Base-by-base conservation (phyloP, 805 yeast genomes). In the Candida berthetii region DNA sequence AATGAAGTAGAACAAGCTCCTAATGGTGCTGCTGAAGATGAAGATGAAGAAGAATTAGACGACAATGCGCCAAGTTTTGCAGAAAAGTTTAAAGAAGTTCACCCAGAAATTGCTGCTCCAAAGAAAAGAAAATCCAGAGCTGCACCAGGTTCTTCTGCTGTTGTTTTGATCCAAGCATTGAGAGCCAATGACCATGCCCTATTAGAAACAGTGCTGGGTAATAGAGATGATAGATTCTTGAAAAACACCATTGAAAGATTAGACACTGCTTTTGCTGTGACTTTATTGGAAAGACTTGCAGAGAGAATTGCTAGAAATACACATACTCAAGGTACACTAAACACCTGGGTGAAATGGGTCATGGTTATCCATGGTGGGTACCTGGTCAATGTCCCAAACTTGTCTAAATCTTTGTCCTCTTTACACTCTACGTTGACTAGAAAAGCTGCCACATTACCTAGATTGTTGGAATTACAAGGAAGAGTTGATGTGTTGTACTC, bases 291-390 rank as follows among this genome's bases (percentile, higher is more conserved):
- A 53, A 66, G 72, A 51, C 65, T 78, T 35, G 82, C 83, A 3
- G 80, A 74, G 47, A 70, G 75, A 48, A 69, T 81, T 42, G 78
- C 85, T 1, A 74, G 80, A 49, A 69, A 71, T 31, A 78, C 82
- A 4, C 68, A 72, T 43, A 66, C 82, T 38, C 72, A 69, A 48
- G 74, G 73, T 5, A 69, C 70, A 37, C 63, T 70, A 43, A 73
- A 76, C 33, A 62, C 76, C 5, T 93, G 98, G 98, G 78, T 91
- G 42, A 85, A 87, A 60, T 88, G 95, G 90, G 68, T 88, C 20
- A 68, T 93, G 54, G 73, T 91, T 35, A 69, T 79, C 5, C 95
- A 88, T 58, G 98, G 97, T 36, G 87, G 86, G 1, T 74, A 81
- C 48, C 66, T 71, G 39, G 64, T 63, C 31, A 55, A 62, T 32